Evolutionary conservation across 306 rosid genomes (phyloP).

Genomic region (cucumber (Cucumis sativus)): DNA sequence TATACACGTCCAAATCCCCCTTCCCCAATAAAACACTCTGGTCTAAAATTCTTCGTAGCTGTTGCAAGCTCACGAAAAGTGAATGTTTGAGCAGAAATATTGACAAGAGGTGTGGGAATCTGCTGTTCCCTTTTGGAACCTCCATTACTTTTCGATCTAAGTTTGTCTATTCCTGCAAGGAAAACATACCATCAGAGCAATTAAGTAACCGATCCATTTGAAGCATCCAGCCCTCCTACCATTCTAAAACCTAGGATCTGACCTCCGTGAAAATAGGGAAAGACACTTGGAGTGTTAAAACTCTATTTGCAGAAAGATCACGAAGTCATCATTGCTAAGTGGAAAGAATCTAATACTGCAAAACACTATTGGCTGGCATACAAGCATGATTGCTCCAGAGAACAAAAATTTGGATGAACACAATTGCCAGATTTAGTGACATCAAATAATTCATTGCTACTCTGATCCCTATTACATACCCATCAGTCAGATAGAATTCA

Average conservation of each 20-base stretch:
- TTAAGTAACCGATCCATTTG: background rate
- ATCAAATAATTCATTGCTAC: background rate
- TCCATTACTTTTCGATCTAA: constrained; percentile 48
- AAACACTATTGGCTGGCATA: constrained; percentile 6
- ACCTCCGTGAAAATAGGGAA: background rate
- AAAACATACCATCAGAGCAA: constrained; percentile 12
- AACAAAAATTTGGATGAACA: background rate
- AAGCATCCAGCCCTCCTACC: background rate
- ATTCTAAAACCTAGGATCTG: background rate
- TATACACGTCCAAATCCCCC: constrained; percentile 95
- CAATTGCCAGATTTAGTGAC: constrained; percentile 2
- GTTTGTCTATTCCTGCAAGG: constrained; percentile 54
- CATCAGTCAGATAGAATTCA: background rate
- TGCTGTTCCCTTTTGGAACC: constrained; percentile 52
- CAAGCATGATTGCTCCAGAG: background rate
- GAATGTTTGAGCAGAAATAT: constrained; percentile 78
- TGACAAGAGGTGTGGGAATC: constrained; percentile 38
- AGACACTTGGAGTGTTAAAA: background rate
- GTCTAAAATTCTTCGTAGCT: constrained; percentile 71
- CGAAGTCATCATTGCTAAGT: background rate
- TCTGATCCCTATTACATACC: constrained; percentile 5
- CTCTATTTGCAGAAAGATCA: background rate
- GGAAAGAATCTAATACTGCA: background rate
- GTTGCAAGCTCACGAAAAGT: constrained; percentile 75
- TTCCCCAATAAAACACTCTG: constrained; percentile 79